phyloP scores from a whole-genome alignment of 2,329 filamentous ascomycete genomes.

The Aspergillus terreus region DNA sequence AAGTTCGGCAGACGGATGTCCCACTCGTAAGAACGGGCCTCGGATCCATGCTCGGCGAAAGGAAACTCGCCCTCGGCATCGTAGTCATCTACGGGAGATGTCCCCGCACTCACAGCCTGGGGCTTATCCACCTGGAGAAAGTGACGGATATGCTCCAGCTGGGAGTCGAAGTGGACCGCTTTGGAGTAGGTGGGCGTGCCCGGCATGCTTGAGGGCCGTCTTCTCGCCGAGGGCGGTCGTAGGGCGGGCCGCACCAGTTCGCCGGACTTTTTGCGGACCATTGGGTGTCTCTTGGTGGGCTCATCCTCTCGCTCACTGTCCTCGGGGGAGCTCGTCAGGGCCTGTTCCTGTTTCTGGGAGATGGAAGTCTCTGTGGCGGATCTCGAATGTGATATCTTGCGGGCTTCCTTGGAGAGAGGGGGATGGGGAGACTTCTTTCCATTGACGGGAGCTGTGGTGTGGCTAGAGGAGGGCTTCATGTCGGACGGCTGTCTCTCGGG shows the following conservation, averaged over 20 bases:
- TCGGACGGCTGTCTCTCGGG: slow-evolving; percentile 22
- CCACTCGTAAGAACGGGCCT: slow-evolving; percentile 67
- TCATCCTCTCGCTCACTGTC: slow-evolving; percentile 58
- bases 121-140: slow-evolving; percentile 92
- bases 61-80: slow-evolving; percentile 88
- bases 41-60: slow-evolving; percentile 58
- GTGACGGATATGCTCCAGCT: slow-evolving; percentile 92
- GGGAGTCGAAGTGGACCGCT: slow-evolving; percentile 96
- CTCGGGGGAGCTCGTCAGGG: slow-evolving; percentile 41
- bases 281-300: slow-evolving; percentile 70
- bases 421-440: slow-evolving; percentile 23
- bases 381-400: slow-evolving; percentile 59
- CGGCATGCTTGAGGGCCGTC: slow-evolving; percentile 92
- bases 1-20: slow-evolving; percentile 85
- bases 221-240: slow-evolving; percentile 66
- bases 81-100: slow-evolving; percentile 84
- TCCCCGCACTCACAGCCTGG: slow-evolving; percentile 90
- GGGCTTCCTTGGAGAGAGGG: slow-evolving; percentile 52
- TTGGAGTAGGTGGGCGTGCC: slow-evolving; percentile 95
- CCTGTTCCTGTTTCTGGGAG: slow-evolving; percentile 40
- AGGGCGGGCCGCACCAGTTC: slow-evolving; percentile 92
- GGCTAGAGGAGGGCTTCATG: slow-evolving; percentile 26
- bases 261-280: slow-evolving; percentile 97
- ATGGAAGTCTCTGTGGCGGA: slow-evolving; percentile 57
- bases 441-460: slow-evolving; percentile 17